Evolutionary conservation across 2,329 filamentous ascomycete species (phyloP), one percentile per base, ranked within the genome.

Genomic region (Anisogramma anomala): DNA sequence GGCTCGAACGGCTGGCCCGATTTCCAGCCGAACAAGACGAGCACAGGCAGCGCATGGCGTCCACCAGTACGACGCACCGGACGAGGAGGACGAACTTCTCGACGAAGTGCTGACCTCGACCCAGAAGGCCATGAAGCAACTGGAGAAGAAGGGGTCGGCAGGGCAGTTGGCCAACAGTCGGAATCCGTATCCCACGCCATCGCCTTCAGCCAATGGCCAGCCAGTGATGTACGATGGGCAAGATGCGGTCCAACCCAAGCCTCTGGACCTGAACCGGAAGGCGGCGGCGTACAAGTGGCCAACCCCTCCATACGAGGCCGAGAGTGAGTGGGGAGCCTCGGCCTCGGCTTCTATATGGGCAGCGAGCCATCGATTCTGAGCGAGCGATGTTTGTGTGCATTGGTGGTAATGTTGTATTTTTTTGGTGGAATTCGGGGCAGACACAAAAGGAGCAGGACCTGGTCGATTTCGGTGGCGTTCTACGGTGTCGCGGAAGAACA

Each of bases 51-150:
- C 71, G 4, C 81, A 86, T 48, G 82, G 83, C 4, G 77, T 83
- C 36, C 82, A 84, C 53, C 81, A 85, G 48, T 95, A 96, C 57
- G 91, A 98, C 56, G 88, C 88, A 0, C 86, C 91, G 1, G 88
- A 94, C 53, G 91, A 98, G 61, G 89, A 96, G 56, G 91, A 98
- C 45, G 91, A 98, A 62, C 72, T 98, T 8, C 71, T 96, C 8
- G 88, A 95, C 51, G 91, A 98, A 61, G 87, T 79, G 15, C 68
- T 95, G 31, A 74, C 79, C 36, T 85, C 84, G 5, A 84, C 87
- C 0, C 80, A 81, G 53, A 77, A 75, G 47, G 84, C 79, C 6
- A 82, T 84, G 55, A 81, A 77, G 56, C 78, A 77, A 8, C 68
- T 94, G 46, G 84, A 72, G 56, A 67, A 63, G 52, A 63, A 66